Evolutionary conservation across 768 basidiomycete species (phyloP), one percentile per base, ranked within the genome.

Genomic region (Hygrophorus russula): DNA sequence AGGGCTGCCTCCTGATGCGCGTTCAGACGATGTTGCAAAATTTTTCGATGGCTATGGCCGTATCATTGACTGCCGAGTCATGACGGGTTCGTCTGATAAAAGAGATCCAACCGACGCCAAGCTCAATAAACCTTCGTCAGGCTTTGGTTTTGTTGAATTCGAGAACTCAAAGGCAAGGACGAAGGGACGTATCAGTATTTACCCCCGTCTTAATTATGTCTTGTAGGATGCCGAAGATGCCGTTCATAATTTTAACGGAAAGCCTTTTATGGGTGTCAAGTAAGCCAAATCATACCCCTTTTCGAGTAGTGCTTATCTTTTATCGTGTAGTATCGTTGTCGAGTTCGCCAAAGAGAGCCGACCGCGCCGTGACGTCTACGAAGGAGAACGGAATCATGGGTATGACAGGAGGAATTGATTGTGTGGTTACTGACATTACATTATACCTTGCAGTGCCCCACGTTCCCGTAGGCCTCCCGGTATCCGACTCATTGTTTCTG

Each of bases 111-210:
- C 45, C 42, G 51, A 50, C 39, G 30, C 44, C 41, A 27, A 38
- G 33, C 51, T 59, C 46, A 63, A 50, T 50, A 39, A 45, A 44
- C 46, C 49, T 41, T 46, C 46, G 28, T 33, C 47, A 89, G 89
- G 89, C 9, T 99, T 96, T 55, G 96, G 92, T 44, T 99, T 99
- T 59, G 80, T 97, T 52, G 94, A 98, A 62, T 98, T 96, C 56
- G 94, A 94, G 60, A 85, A 70, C 54, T 61, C 82, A 14, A 80
- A 84, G 66, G 91, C 78, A 58, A 42, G 62, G 48, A 4, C 4
- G 41, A 8, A 9, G 5, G 4, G 19, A 20, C 9, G 14, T 37
- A 29, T 19, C 8, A 19, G 24, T 39, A 8, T 35, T 17, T 12
- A 36, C 9, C 8, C n/a, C 19, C 36, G 30, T 35, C 41, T 39